Conservation (phyloP, 2,329 filamentous ascomycete species). For the Dactylellina haptotyla region DNA sequence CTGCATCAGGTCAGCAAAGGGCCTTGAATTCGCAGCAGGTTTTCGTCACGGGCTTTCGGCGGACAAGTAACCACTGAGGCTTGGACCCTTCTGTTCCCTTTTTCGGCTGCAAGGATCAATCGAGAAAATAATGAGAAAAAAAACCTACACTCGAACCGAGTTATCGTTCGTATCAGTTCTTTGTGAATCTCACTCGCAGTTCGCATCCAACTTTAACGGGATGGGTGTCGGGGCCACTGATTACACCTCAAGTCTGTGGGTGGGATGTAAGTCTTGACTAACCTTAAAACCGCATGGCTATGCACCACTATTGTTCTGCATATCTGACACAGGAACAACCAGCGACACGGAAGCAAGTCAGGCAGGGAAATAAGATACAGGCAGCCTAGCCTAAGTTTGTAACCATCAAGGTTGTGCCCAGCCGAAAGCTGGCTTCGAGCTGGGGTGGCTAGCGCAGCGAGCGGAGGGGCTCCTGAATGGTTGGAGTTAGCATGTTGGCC, state of each 20-base stretch:
- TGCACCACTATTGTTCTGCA: slow-evolving; percentile 13
- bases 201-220: slow-evolving; percentile 2
- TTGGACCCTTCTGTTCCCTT: slow-evolving; percentile 12
- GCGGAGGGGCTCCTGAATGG: background rate
- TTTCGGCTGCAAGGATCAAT: background rate
- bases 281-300: slow-evolving; percentile 27
- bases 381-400: background rate
- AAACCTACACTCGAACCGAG: too few relatives aligned
- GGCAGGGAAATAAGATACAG: slow-evolving; percentile 1
- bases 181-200: slow-evolving; percentile 36
- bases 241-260: background rate
- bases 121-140: too few relatives aligned
- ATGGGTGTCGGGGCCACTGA: background rate
- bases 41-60: slow-evolving; percentile 30
- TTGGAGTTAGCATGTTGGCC: slow-evolving; percentile 14
- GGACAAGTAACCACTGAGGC: slow-evolving; percentile 15
- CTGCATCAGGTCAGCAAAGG: slow-evolving; percentile 42
- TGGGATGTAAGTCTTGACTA: slow-evolving; percentile 3
- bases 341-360: background rate
- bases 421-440: background rate
- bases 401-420: background rate
- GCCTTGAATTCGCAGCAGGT: slow-evolving; percentile 30
- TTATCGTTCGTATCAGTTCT: too few relatives aligned
- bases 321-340: slow-evolving; percentile 43
- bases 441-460: background rate